phyloP scores from a whole-genome alignment of 2,329 filamentous ascomycete genomes.

The Neopestalotiopsis sp. region DNA sequence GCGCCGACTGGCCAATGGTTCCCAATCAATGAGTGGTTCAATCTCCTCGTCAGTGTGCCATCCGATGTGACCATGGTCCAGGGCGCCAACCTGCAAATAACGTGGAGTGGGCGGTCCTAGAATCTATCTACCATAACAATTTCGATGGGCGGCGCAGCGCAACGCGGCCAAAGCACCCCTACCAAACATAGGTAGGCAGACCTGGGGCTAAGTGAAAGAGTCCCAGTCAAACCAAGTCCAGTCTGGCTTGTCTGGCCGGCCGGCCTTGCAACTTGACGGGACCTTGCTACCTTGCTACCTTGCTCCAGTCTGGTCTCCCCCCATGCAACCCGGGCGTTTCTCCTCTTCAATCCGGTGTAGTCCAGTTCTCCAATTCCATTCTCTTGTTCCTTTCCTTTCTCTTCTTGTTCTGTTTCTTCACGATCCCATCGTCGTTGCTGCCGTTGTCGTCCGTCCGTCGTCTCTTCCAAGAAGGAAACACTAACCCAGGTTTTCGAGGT shows the following conservation, averaged over 20 bases:
- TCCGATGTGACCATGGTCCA: slow-evolving; percentile 16
- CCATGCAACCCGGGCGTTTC: background rate
- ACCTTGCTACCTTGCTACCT: too few relatives aligned
- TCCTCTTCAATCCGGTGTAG: slow-evolving; percentile 10
- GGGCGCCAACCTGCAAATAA: slow-evolving; percentile 1
- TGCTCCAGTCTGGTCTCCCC: background rate
- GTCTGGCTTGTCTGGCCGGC: background rate
- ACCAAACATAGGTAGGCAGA: background rate
- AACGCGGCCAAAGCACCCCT: background rate
- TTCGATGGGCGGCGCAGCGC: slow-evolving; percentile 11
- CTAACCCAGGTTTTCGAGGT: slow-evolving; percentile 40
- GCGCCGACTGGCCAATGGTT: background rate
- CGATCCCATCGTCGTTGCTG: slow-evolving; percentile 41
- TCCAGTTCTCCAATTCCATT: background rate
- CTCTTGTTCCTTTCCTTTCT: slow-evolving; percentile 24
- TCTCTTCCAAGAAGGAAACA: slow-evolving; percentile 29
- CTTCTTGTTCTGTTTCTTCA: slow-evolving; percentile 35
- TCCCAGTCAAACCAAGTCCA: background rate
- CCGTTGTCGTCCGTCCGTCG: slow-evolving; percentile 36
- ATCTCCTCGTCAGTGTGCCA: slow-evolving; percentile 11
- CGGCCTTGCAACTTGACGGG: too few relatives aligned
- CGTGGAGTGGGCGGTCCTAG: background rate
- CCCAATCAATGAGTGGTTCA: too few relatives aligned
- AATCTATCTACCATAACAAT: slow-evolving; percentile 1
- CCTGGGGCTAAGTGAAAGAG: too few relatives aligned